phyloP scores from a whole-genome alignment of 768 basidiomycete genomes.

The Astraeus odoratus region DNA sequence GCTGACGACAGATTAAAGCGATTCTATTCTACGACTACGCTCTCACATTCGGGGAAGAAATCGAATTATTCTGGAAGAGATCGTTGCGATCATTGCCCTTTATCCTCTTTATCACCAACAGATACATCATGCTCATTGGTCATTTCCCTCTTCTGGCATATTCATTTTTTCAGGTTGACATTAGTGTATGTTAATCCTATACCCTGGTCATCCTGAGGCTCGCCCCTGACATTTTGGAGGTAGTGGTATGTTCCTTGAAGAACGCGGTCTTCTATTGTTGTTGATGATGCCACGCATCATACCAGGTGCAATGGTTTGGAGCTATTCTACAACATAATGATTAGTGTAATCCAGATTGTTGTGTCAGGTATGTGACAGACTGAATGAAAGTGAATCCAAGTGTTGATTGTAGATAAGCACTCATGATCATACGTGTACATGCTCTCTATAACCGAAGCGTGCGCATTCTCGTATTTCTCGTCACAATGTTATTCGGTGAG shows the following conservation, averaged over 20 bases:
- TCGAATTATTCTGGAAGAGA: conserved; percentile 36
- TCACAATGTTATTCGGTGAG: not conserved
- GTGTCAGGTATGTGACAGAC: not conserved
- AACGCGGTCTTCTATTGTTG: not conserved
- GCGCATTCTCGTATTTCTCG: not conserved
- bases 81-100: conserved; percentile 26
- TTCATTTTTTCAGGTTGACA: conserved; percentile 20
- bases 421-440: conserved; percentile 4
- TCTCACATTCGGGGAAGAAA: conserved; percentile 35
- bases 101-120: conserved; percentile 34
- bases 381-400: conserved; percentile 4
- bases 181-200: not conserved
- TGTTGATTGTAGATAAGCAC: not conserved
- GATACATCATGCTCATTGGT: conserved; percentile 32
- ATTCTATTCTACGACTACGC: conserved; percentile 36
- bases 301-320: not conserved
- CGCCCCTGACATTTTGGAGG: not conserved
- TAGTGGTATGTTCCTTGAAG: not conserved
- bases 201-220: not conserved
- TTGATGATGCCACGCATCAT: not conserved
- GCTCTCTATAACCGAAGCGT: conserved; percentile 1
- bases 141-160: conserved; percentile 34
- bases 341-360: not conserved
- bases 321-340: not conserved
- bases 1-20: no score